Conservation (phyloP, 2,329 filamentous ascomycete species). For the Ceratocystis albifundus region DNA sequence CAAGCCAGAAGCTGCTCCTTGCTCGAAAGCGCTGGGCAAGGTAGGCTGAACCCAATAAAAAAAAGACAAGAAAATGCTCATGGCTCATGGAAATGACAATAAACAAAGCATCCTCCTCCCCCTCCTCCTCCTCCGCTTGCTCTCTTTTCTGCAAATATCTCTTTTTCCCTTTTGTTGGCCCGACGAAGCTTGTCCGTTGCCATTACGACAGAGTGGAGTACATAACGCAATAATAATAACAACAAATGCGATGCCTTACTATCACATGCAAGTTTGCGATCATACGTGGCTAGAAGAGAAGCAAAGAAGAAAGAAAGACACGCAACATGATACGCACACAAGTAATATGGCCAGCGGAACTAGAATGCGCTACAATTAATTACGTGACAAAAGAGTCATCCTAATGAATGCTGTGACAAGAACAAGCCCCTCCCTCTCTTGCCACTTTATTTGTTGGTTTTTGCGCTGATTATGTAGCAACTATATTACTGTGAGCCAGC, state of each 20-base stretch:
- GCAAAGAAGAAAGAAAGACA: neutral
- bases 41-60: neutral
- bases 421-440: neutral
- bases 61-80: no score
- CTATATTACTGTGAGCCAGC: neutral
- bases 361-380: neutral
- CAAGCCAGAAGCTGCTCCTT: neutral
- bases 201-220: slow-evolving; percentile 3
- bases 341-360: neutral
- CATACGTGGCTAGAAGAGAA: neutral
- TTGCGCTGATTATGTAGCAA: neutral
- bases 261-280: neutral
- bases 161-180: neutral
- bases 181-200: neutral
- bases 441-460: neutral
- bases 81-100: neutral
- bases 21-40: neutral
- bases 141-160: neutral
- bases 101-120: no score
- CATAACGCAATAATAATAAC: no score
- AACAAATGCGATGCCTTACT: neutral
- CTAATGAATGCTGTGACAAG: neutral
- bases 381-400: neutral
- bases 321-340: no score
- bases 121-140: neutral